phyloP scores from a whole-genome alignment of 352 stramenopile species.

The Globisporangium viniferum region DNA sequence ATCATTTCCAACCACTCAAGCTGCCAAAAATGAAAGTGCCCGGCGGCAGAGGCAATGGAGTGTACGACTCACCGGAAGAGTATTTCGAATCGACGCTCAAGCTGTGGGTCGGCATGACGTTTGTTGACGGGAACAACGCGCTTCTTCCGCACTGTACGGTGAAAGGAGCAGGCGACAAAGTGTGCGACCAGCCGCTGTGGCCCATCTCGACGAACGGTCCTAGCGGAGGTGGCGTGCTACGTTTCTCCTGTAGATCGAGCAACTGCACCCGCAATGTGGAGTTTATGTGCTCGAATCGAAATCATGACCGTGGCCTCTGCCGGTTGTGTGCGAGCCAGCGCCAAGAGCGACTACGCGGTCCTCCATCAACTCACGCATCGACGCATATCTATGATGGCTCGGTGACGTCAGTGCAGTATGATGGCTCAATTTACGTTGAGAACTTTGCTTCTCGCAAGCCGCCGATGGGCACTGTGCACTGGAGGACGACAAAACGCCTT shows the following conservation, averaged over 20 bases:
- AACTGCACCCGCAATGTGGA: slow-evolving; percentile 48
- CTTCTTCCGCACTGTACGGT: slow-evolving; percentile 72
- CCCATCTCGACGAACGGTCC: slow-evolving; percentile 29
- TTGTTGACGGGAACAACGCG: slow-evolving; percentile 82
- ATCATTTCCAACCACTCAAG: slow-evolving; percentile 65
- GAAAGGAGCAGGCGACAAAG: slow-evolving; percentile 37
- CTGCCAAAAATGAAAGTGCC: slow-evolving; percentile 71
- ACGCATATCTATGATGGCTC: slow-evolving; percentile 82
- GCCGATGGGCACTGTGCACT: slow-evolving; percentile 64
- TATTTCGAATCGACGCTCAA: slow-evolving; percentile 76
- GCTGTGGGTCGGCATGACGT: slow-evolving; percentile 87
- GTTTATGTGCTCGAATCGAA: slow-evolving; percentile 57
- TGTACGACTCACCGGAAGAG: slow-evolving; percentile 74
- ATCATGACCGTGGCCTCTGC: slow-evolving; percentile 61
- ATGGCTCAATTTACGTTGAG: slow-evolving; percentile 61
- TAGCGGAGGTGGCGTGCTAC: slow-evolving; percentile 14
- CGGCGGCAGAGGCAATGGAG: slow-evolving; percentile 35
- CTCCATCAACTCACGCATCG: slow-evolving; percentile 51
- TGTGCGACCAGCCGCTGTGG: slow-evolving; percentile 68
- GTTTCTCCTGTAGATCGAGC: slow-evolving; percentile 41
- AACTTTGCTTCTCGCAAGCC: slow-evolving; percentile 58
- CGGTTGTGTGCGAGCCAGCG: slow-evolving; percentile 45
- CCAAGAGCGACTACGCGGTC: slow-evolving; percentile 50
- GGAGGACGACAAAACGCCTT: slow-evolving; percentile 76
- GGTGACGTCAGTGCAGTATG: slow-evolving; percentile 45